Evolutionary conservation across 2,329 filamentous ascomycete species (phyloP).

Genomic region (Fusarium hainanense): DNA sequence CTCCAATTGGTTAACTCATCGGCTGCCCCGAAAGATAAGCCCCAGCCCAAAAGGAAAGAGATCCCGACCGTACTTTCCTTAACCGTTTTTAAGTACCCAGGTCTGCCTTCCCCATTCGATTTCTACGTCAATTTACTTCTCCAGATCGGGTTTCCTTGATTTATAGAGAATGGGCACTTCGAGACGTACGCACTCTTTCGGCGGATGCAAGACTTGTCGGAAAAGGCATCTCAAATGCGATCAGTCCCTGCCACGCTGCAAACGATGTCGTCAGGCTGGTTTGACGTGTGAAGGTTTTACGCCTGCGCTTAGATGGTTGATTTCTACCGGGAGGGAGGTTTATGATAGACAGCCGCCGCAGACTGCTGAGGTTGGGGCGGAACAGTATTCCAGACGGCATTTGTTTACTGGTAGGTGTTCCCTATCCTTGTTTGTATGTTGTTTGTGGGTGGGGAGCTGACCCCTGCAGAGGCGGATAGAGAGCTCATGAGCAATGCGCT

Average conservation of each 20-base stretch:
- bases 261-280: slow-evolving; percentile 31
- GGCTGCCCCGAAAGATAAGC: slow-evolving; percentile 23
- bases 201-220: slow-evolving; percentile 40
- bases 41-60: slow-evolving; percentile 6
- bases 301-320: slow-evolving; percentile 33
- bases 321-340: slow-evolving; percentile 33
- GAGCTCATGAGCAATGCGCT: slow-evolving; percentile 34
- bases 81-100: slow-evolving; percentile 18
- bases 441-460: accelerated
- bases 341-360: slow-evolving; percentile 30
- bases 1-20: slow-evolving; percentile 8
- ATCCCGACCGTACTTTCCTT: slow-evolving; percentile 29
- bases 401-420: slow-evolving; percentile 31
- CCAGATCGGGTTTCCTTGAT: neutral
- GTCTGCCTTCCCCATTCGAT: neutral
- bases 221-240: slow-evolving; percentile 43
- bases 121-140: neutral
- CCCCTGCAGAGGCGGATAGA: slow-evolving; percentile 21
- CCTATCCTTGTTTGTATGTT: too few species aligned
- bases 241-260: slow-evolving; percentile 31
- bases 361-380: slow-evolving; percentile 11
- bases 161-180: slow-evolving; percentile 4
- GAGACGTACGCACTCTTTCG: slow-evolving; percentile 37
- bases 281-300: slow-evolving; percentile 37
- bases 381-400: slow-evolving; percentile 36